phyloP scores from a whole-genome alignment of 306 rosid species.

The Prunus mira region DNA sequence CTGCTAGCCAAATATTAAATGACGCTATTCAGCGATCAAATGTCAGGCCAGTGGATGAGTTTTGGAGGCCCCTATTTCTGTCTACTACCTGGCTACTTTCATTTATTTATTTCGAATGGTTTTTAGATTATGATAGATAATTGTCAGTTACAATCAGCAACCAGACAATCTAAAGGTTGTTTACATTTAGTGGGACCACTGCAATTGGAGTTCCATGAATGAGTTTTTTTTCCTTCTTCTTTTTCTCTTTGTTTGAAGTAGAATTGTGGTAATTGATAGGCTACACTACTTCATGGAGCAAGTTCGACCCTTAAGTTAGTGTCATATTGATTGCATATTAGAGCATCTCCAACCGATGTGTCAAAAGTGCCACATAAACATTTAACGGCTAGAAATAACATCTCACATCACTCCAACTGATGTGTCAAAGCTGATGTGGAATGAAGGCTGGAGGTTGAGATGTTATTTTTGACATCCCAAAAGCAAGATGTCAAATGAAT shows the following conservation, averaged over 20 bases:
- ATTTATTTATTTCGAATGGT: not conserved
- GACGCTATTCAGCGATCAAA: not conserved
- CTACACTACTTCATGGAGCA: constrained; percentile 1
- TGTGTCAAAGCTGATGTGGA: no score
- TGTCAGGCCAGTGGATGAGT: constrained; percentile 4
- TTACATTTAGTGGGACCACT: constrained; percentile 9
- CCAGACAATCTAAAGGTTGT: constrained; percentile 4
- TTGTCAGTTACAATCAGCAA: constrained; percentile 4
- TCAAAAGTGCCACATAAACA: no score
- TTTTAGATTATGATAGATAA: constrained; percentile 5
- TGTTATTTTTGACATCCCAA: no score
- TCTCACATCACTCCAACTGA: no score
- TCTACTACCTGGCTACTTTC: not conserved
- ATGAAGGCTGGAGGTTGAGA: no score
- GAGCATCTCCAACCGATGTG: no score
- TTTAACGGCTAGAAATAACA: no score
- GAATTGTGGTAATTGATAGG: constrained; percentile 6
- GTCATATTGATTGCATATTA: constrained; percentile 2
- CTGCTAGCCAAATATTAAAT: constrained; percentile 7
- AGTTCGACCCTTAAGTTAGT: constrained; percentile 9
- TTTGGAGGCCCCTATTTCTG: constrained; percentile 10
- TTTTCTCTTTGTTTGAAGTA: not conserved
- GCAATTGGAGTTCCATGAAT: constrained; percentile 10
- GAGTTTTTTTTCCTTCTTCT: not conserved
- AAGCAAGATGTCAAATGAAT: no score